Evolutionary conservation across 2,329 filamentous ascomycete genomes (phyloP), one percentile per base, ranked within the genome.

Genomic region (Pleomassaria siparia): DNA sequence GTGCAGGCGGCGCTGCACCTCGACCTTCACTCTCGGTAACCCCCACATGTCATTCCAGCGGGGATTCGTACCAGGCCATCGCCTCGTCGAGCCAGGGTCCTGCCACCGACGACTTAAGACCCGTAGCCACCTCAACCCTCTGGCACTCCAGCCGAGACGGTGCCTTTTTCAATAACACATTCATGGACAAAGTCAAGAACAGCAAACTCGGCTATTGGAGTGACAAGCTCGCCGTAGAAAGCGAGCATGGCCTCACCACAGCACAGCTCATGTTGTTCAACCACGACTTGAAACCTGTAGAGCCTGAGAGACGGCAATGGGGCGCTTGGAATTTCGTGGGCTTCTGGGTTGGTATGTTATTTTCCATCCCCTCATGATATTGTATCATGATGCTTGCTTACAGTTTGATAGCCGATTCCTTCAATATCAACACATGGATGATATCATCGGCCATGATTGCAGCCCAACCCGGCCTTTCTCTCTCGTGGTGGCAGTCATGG

Each of bases 211-310:
- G 59, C n/a, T 61, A 67, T 26, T 70, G 70, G 59, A 61, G 74
- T 39, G 62, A 77, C 57, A 91, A 83, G 75, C 67, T 91, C 47
- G 84, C 87, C 37, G 88, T 94, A 49, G 80, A 87, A 46, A 75
- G 81, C 45, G 91, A 95, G 71, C 82, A 86, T 1, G 89, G 89
- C 37, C 79, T 96, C 62, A 88, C 85, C 7, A 85, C 80, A 44
- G 81, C 85, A 13, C 89, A 96, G 76, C 77, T 95, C 58, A 91
- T 96, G 86, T 80, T 96, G 66, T 88, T 84, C 57, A 96, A 96
- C 70, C 74, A 89, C 68, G 89, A 94, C 72, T 77, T 94, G 55
- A 91, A 89, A 49, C 70, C 84, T 46, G 89, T 96, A 43, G 90
- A 95, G 66, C 84, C 84, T 13, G 83, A 82, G 54, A 83, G 89